Percentiles rank a stretch among this genome's conserved stretches.
phyloP scores from a whole-genome alignment of 1,139 yeast genomes.

The Yamadazyma siamensis region DNA sequence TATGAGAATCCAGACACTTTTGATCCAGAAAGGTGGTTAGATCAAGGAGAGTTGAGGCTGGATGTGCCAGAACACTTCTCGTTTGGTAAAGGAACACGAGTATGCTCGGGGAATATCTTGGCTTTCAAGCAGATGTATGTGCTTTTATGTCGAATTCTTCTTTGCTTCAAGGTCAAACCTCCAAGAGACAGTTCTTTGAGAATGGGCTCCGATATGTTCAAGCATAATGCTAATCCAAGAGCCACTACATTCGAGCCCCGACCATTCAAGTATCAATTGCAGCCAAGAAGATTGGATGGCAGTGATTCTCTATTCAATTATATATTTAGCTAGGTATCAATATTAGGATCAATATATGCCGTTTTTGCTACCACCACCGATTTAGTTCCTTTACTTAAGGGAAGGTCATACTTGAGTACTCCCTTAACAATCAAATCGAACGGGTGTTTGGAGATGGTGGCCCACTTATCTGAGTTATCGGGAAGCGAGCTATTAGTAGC shows the following conservation, averaged over 20 bases:
- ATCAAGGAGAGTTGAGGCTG: slow-evolving; percentile 18
- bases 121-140: slow-evolving; percentile 62
- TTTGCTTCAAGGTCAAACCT: slow-evolving; percentile 36
- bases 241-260: slow-evolving; percentile 63
- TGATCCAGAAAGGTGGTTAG: slow-evolving; percentile 58
- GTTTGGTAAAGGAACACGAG: slow-evolving; percentile 69
- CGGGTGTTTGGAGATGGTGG: slow-evolving; percentile 69
- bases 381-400: slow-evolving; percentile 53
- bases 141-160: slow-evolving; percentile 27
- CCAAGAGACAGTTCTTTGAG: slow-evolving; percentile 26
- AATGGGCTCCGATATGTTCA: slow-evolving; percentile 51
- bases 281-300: slow-evolving; percentile 20
- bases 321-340: slow-evolving; percentile 5
- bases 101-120: slow-evolving; percentile 64
- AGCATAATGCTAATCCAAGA: slow-evolving; percentile 44
- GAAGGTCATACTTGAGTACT: slow-evolving; percentile 70
- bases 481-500: slow-evolving; percentile 17
- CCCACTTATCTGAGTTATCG: slow-evolving; percentile 66
- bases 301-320: slow-evolving; percentile 20
- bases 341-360: slow-evolving; percentile 54
- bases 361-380: slow-evolving; percentile 64
- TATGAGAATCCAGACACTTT: slow-evolving; percentile 52
- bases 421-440: slow-evolving; percentile 87
- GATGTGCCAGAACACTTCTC: slow-evolving; percentile 46
- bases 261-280: slow-evolving; percentile 33